Percentiles rank a stretch among this genome's conserved stretches.
These are phyloP conservation scores for Chimonanthus praecox DNA, from an alignment of 164 flowering plant genomes.

Conservation along the genomic window DNA sequence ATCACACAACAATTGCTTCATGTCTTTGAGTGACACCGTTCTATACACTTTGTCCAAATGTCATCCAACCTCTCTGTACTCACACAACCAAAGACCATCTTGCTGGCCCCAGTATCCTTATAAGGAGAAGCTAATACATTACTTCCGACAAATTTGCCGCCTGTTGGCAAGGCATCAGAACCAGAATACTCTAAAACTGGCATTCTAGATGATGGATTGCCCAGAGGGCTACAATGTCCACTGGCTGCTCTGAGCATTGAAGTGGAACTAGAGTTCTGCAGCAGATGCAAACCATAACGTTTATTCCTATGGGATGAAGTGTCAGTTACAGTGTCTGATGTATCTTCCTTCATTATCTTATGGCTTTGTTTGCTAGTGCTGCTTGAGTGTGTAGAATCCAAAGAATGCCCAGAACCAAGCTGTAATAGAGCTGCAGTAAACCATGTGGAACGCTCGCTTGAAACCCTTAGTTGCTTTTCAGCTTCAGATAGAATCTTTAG, in stretches of 20 bases:
- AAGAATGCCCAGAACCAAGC: constrained; percentile 72
- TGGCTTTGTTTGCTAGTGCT: constrained; percentile 70
- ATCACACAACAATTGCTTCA: constrained; percentile 61
- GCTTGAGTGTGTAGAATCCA: constrained; percentile 52
- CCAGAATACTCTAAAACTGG: constrained; percentile 22
- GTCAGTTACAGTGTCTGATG: constrained; percentile 48
- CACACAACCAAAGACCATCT: constrained; percentile 21
- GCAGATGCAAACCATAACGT: constrained; percentile 24
- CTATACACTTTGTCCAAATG: constrained; percentile 75
- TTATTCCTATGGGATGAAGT: constrained; percentile 30
- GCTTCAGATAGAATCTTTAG: constrained; percentile 91
- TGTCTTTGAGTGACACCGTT: constrained; percentile 85
- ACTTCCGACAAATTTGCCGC: constrained; percentile 23
- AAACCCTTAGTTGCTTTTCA: constrained; percentile 88
- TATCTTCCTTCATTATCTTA: constrained; percentile 60
- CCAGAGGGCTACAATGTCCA: constrained; percentile 26
- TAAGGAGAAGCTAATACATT: constrained; percentile 27
- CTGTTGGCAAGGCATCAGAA: constrained; percentile 22
- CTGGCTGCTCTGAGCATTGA: constrained; percentile 29
- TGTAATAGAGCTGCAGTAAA: constrained; percentile 90
- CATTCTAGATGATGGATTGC: constrained; percentile 14
- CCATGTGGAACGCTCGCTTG: constrained; percentile 91
- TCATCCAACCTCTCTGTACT: constrained; percentile 46
- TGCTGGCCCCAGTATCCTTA: constrained; percentile 21
- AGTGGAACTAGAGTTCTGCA: constrained; percentile 29